phyloP scores from a whole-genome alignment of 345 rosid species.

The Erysimum cheiranthoides region DNA sequence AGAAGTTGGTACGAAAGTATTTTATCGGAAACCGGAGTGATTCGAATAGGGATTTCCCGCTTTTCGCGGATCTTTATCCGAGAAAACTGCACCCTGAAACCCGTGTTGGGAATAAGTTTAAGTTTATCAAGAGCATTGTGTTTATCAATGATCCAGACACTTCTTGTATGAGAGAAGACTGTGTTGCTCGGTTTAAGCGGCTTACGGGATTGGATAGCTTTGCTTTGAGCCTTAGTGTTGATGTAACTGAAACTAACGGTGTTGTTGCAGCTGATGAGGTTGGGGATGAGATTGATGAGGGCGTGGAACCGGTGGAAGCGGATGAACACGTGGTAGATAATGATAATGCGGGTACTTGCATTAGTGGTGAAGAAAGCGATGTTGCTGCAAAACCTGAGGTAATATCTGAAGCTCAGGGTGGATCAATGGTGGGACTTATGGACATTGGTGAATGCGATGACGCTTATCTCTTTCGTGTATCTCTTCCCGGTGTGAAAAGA shows the following conservation, averaged over 20 bases:
- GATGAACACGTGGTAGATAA: not conserved
- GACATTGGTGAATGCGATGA: constrained; percentile 66
- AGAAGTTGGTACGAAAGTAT: constrained; percentile 28
- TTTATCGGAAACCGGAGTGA: constrained; percentile 29
- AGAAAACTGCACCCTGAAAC: constrained; percentile 43
- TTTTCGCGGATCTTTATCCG: constrained; percentile 47
- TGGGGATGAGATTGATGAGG: constrained; percentile 29
- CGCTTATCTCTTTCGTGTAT: constrained; percentile 64
- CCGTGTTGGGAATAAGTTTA: constrained; percentile 23
- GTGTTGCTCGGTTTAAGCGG: constrained; percentile 49
- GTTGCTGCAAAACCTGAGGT: constrained; percentile 42
- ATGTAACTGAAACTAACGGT: not conserved
- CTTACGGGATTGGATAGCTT: constrained; percentile 47
- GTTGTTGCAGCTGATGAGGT: constrained; percentile 16
- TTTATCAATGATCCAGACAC: constrained; percentile 49
- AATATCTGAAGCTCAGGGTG: constrained; percentile 51
- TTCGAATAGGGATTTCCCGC: constrained; percentile 11
- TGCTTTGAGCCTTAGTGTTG: constrained; percentile 43
- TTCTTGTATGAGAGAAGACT: constrained; percentile 44
- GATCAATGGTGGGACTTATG: constrained; percentile 55
- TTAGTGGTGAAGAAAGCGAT: constrained; percentile 7
- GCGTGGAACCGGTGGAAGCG: not conserved
- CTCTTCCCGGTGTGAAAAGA: constrained; percentile 72
- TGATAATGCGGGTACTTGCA: not conserved
- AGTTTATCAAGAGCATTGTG: constrained; percentile 43